Base-by-base conservation (phyloP, 2,329 filamentous ascomycete species). In the Fusarium cicatricum region DNA sequence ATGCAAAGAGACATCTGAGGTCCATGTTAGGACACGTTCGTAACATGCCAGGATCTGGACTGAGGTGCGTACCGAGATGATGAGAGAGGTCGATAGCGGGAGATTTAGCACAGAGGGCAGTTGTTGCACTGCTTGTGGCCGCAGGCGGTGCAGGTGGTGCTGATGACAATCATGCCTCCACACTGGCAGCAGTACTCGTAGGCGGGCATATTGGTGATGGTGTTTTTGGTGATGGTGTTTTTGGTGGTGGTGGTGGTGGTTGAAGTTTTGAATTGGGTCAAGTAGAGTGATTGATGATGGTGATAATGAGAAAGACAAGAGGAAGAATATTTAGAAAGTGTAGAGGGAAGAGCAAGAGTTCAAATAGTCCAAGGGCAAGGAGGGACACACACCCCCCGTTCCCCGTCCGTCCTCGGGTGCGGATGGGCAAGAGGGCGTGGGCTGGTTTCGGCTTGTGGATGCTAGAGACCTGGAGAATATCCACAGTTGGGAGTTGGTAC, bases 121-220 rank as follows among this genome's bases (percentile, higher is more conserved):
- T 78, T 71, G 55, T 62, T 68, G 78, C 81, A 84, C 67, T 82
- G 78, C 62, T 75, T 71, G 74, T 84, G 81, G 45, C 75, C 74
- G 70, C 81, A 84, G 67, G 75, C 74, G 57, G 72, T 75, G 77
- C 81, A 84, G 46, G 75, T 78, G 70, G 74, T 81, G 78, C 80
- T 83, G 74, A 84, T 84, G 75, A 83, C 81, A 64, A 84, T 82
- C 74, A 83, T 80, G 73, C 77, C 73, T 65, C 79, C 79, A 74
- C 81, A 84, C 68, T 82, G 72, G 78, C 81, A 83, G 78, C 82
- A 84, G 74, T 81, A 81, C 65, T 79, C 78, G 64, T 77, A 79
- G 65, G 75, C 73, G 69, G 77, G 74, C 78, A 80, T 80, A 43
- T 64, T 70, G 67, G 38, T 58, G 59, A 42, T 62, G 21, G 10